These are phyloP conservation scores for Luzula sylvatica DNA, from an alignment of 176 grass and related monocot genomes.

Conservation along the genomic window DNA sequence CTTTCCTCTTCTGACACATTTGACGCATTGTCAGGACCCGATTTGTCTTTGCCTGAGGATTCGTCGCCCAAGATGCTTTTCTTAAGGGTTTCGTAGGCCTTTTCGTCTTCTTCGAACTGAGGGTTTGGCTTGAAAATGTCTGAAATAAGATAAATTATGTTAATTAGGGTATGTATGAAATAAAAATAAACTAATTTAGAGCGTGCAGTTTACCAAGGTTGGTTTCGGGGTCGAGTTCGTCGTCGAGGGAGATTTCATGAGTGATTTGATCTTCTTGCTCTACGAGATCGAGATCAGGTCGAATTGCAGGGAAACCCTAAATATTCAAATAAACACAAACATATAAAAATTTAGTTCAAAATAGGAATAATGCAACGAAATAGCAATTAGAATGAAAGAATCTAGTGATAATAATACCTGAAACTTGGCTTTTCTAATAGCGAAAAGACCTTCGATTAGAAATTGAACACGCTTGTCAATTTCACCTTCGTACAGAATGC, in stretches of 20 bases:
- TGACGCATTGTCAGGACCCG: slow-evolving; percentile 38
- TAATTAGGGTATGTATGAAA: too few relatives aligned
- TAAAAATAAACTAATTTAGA: slow-evolving; percentile 22
- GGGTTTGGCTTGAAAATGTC: slow-evolving; percentile 85
- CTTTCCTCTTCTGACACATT: slow-evolving; percentile 29
- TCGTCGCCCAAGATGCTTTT: slow-evolving; percentile 70
- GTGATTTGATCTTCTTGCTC: slow-evolving; percentile 29
- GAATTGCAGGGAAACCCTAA: slow-evolving; percentile 18
- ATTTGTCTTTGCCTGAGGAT: slow-evolving; percentile 54
- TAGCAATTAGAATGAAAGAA: slow-evolving; percentile 15
- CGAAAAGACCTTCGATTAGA: slow-evolving; percentile 31
- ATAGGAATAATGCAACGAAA: background rate
- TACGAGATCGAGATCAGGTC: slow-evolving; percentile 32
- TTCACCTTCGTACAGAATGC: slow-evolving; percentile 25
- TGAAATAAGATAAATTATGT: too few relatives aligned
- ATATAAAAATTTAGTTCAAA: too few relatives aligned
- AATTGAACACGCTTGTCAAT: slow-evolving; percentile 27
- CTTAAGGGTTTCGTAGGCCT: slow-evolving; percentile 82
- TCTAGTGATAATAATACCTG: too few relatives aligned
- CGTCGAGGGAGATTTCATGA: slow-evolving; percentile 5
- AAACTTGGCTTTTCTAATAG: slow-evolving; percentile 31
- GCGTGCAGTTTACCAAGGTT: slow-evolving; percentile 35
- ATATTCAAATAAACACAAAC: too few relatives aligned
- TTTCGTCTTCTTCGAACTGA: slow-evolving; percentile 80
- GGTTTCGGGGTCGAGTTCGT: slow-evolving; percentile 21